Evolutionary conservation across 129 eudicot species (phyloP).

Genomic region (Heracleum sosnowskyi): DNA sequence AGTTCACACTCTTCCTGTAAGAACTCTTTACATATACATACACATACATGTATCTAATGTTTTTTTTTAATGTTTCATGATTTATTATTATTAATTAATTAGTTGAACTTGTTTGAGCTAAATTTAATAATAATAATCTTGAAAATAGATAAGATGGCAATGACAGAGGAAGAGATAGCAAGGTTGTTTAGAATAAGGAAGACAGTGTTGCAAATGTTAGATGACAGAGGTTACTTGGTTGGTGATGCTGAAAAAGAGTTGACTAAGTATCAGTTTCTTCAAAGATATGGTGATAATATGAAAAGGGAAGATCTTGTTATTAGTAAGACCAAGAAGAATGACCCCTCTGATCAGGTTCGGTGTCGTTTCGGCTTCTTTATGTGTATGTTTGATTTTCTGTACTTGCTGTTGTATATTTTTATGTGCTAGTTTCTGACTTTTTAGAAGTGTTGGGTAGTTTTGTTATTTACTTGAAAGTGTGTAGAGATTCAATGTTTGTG

Average conservation of each 20-base stretch:
- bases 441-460: neutral
- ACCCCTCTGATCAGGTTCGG: conserved; percentile 57
- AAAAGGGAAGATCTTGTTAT: conserved; percentile 77
- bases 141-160: conserved; percentile 22
- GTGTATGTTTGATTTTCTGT: neutral
- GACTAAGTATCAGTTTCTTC: conserved; percentile 52
- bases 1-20: neutral
- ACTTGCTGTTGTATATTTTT: neutral
- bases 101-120: neutral
- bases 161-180: conserved; percentile 63
- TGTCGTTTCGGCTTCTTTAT: neutral
- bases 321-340: conserved; percentile 40
- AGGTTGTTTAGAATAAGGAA: conserved; percentile 56
- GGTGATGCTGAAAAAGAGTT: conserved; percentile 60
- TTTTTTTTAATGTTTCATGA: neutral
- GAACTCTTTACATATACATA: neutral
- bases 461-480: neutral
- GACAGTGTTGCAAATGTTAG: conserved; percentile 81
- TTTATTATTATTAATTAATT: neutral
- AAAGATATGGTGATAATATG: conserved; percentile 73
- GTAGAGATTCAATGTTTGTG: neutral
- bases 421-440: neutral
- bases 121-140: neutral
- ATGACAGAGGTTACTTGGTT: conserved; percentile 67
- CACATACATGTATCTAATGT: neutral